Evolutionary conservation across 345 rosid genomes (phyloP).

Genomic region (Syzygium oleosum): DNA sequence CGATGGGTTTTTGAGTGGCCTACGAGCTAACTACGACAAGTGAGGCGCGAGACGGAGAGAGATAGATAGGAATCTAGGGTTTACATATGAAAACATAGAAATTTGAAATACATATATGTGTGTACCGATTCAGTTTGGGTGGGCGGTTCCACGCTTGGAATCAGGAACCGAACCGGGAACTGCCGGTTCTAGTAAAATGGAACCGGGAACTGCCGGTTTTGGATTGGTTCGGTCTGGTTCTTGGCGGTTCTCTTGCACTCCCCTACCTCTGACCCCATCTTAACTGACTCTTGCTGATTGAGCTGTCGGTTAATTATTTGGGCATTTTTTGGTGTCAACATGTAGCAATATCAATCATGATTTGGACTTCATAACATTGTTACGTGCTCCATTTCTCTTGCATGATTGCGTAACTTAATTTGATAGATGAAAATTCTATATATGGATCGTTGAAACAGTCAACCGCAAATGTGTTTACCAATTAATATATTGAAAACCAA

Average conservation of each 20-base stretch:
- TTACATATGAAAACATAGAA: no score
- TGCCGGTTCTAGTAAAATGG: no score
- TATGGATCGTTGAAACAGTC: neutral
- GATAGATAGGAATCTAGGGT: neutral
- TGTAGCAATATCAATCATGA: neutral
- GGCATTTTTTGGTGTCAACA: neutral
- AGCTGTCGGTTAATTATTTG: neutral
- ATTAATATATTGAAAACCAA: neutral
- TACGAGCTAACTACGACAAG: no score
- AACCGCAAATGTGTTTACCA: neutral
- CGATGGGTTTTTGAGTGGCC: neutral
- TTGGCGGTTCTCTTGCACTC: no score
- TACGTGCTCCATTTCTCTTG: neutral
- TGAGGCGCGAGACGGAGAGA: neutral
- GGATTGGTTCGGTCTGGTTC: neutral
- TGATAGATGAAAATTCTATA: neutral
- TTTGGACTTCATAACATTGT: neutral
- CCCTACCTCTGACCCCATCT: neutral
- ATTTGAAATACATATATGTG: no score
- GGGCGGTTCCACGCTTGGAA: neutral
- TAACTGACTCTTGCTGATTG: neutral
- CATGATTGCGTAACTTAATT: neutral
- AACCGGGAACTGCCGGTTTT: no score
- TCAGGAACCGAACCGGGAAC: fast-evolving
- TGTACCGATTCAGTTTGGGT: fast-evolving